Base-by-base conservation (phyloP, 2,329 filamentous ascomycete genomes). In the Cercospora berteroae region DNA sequence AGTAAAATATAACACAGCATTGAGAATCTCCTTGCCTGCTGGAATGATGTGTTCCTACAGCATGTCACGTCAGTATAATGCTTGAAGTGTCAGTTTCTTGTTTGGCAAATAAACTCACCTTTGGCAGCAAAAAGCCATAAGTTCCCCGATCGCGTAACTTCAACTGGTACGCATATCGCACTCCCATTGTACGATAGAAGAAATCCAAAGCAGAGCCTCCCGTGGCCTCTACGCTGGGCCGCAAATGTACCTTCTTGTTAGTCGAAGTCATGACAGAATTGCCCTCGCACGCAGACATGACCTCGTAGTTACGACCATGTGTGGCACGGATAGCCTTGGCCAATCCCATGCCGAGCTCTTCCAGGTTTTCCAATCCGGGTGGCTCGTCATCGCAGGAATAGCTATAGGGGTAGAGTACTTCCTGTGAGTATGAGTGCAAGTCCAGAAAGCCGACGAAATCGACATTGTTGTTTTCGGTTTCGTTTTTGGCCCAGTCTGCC, bases 361-460 rank as follows among this genome's bases (percentile, higher is more conserved):
- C 88, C 1, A 99, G 86, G 74, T 96, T 96, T 80, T 99, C 95
- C 16, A 95, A 83, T 42, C 93, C 93, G 0, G 94, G 94, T 12
- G 95, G 94, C 29, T 89, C 83, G 5, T 86, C 84, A 5, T 83
- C 81, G 82, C 95, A 99, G 12, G 91, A 92, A 80, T 92, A 97
- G 5, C 91, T 89, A 78, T 94, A 98, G 0, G 95, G 95, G 77
- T 95, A 97, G 8, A 98, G 84, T 23, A 99, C 90, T 79, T 97
- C 91, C 80, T 99, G 94, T 0, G 93, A 96, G 79, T 98, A 99
- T 1, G 92, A 94, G 80, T 99, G 95, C 27, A 98, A 84, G 77
- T 99, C 95, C 55, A 98, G 77, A 71, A 96, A 90, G 3, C 90
- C 93, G n/a, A 94, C 86, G 72, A 98, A 93, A 16, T 90, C 84